These are phyloP conservation scores for Trichoderma pleuroti DNA, from an alignment of 2,329 filamentous ascomycete genomes.

Conservation along the genomic window DNA sequence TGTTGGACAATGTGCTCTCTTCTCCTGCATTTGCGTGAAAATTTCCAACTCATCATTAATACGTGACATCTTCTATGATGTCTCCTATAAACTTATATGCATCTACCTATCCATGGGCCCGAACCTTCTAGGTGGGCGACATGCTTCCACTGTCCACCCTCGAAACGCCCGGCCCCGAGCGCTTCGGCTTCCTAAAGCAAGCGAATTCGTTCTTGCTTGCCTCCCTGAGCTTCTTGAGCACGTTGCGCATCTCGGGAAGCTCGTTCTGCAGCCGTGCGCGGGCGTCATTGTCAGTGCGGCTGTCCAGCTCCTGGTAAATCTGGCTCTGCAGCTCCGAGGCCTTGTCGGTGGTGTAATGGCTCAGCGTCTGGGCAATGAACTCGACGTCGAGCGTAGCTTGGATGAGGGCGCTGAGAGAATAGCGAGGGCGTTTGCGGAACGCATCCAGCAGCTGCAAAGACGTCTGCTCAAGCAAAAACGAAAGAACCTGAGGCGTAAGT, in stretches of 20 bases:
- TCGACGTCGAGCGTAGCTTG: conserved; percentile 97
- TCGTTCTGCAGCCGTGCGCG: conserved; percentile 77
- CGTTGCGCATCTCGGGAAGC: conserved; percentile 81
- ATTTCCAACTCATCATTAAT: neutral
- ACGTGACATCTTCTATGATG: neutral
- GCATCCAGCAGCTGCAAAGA: conserved; percentile 77
- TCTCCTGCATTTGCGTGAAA: neutral
- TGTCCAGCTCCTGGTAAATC: conserved; percentile 89
- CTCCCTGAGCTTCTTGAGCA: conserved; percentile 80
- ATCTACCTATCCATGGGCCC: neutral
- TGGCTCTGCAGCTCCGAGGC: conserved; percentile 79
- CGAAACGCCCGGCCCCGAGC: conserved; percentile 32
- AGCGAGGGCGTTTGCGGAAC: conserved; percentile 65
- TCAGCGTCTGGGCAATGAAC: conserved; percentile 91
- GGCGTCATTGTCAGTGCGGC: conserved; percentile 83
- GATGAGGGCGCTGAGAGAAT: conserved; percentile 79
- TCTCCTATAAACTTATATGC: neutral
- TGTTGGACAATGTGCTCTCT: neutral
- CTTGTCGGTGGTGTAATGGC: conserved; percentile 80
- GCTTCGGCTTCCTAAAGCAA: conserved; percentile 69
- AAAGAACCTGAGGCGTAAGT: conserved; percentile 76
- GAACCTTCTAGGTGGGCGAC: conserved; percentile 23
- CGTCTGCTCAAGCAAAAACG: conserved; percentile 79
- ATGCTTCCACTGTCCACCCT: conserved; percentile 32
- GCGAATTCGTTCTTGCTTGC: conserved; percentile 81